Evolutionary conservation across 202 grass and related monocot species (phyloP), one percentile per base, ranked within the genome.

Genomic region (Saccharum hybrid): DNA sequence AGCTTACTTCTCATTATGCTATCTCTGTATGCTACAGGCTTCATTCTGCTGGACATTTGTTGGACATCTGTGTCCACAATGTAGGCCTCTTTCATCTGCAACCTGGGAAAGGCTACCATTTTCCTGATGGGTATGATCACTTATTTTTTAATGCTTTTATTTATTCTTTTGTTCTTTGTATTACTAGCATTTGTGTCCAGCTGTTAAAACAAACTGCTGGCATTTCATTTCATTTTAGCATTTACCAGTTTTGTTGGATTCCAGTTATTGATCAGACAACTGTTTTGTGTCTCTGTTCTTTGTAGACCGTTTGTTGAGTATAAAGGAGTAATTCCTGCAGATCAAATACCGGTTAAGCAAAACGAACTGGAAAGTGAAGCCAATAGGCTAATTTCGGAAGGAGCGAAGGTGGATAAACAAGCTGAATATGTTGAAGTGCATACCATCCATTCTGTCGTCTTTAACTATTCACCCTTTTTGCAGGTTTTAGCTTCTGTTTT

Each of bases 51-150:
- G 28, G 28, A 2, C 28, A 28, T 28, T 28, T 28, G 28, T 28
- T 28, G 28, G 28, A 28, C 28, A 28, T 28, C 28, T 28, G 28
- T 28, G 28, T 28, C 28, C 28, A 28, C 28, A 28, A 28, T 28
- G 28, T 28, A 28, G 28, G 28, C 28, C 28, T 28, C 28, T 28
- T 15, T 48, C 71, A 92, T 74, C 42, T 98, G 19, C 75, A 98
- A 85, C 89, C 96, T 65, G 71, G 80, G 59, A 95, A 98, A 85
- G 87, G 81, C 30, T 85, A 98, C 18, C 96, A 98, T 89, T 98
- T 98, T 71, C 89, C 76, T n/a, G 90, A 94, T 88, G 90, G 95
- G 95, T 98, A 93, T 56, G 49, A 18, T 7, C 9, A 70, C 16
- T 69, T 74, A 4, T 39, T 61, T 71, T 63, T 49, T 1, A 1